Percentiles rank a stretch among this genome's conserved stretches.
phyloP scores from a whole-genome alignment of 331 rosid genomes.

The Pyrus hybrid region DNA sequence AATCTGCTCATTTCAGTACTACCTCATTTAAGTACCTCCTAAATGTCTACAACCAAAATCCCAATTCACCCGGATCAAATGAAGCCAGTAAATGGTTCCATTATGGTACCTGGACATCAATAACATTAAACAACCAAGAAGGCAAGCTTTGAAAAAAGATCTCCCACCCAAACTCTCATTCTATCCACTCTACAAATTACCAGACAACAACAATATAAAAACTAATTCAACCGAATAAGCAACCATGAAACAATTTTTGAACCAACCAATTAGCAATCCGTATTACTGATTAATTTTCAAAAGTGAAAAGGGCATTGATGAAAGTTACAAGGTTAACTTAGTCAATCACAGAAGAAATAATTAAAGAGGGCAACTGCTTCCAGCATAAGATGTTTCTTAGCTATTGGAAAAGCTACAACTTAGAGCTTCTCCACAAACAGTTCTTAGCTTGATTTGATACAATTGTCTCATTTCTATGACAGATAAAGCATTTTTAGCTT shows the following conservation, averaged over 20 bases:
- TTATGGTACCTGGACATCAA: neutral
- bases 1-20: too few species aligned
- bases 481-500: neutral
- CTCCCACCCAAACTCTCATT: neutral
- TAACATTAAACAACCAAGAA: neutral
- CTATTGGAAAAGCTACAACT: neutral
- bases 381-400: neutral
- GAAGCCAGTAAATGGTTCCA: neutral
- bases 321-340: neutral
- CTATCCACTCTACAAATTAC: neutral
- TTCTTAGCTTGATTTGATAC: neutral
- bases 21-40: neutral
- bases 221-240: neutral
- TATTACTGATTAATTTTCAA: neutral
- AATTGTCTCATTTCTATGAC: neutral
- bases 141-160: neutral
- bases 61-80: neutral
- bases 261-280: neutral
- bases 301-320: neutral
- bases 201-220: neutral
- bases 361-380: neutral
- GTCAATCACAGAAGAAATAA: neutral
- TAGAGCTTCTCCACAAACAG: neutral
- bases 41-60: neutral
- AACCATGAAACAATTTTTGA: neutral